Evolutionary conservation across 2,329 filamentous ascomycete genomes (phyloP).

Genomic region (Colletotrichum sublineola): DNA sequence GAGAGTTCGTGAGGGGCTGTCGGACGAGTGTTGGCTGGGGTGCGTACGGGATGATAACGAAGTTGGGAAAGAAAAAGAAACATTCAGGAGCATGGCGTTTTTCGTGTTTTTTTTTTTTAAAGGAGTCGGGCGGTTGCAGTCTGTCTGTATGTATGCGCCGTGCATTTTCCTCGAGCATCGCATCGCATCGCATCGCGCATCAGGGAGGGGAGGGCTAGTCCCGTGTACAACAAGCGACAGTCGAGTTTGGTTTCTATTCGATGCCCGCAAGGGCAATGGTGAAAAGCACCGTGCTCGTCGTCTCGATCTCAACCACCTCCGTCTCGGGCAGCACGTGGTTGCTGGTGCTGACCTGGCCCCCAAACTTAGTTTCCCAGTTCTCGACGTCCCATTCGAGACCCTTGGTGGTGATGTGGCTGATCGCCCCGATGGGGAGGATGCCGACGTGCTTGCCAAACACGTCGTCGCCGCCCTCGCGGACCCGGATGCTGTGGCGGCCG

Average conservation of each 20-base stretch:
- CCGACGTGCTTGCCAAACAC: constrained; percentile 85
- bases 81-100: constrained; percentile 36
- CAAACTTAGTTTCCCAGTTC: constrained; percentile 83
- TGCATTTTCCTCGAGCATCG: constrained; percentile 16
- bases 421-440: constrained; percentile 86
- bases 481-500: constrained; percentile 76
- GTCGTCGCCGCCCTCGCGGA: constrained; percentile 64
- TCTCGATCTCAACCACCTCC: constrained; percentile 72
- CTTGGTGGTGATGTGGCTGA: constrained; percentile 80
- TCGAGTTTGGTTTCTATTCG: constrained; percentile 41
- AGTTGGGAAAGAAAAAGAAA: not conserved
- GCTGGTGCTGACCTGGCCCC: constrained; percentile 81
- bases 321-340: constrained; percentile 77
- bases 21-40: not conserved
- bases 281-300: constrained; percentile 77
- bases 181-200: not conserved
- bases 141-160: constrained; percentile 12
- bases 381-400: constrained; percentile 93
- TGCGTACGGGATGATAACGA: not conserved
- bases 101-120: not conserved
- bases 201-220: not conserved
- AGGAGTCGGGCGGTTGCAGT: constrained; percentile 21
- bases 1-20: not conserved
- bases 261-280: constrained; percentile 72
- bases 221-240: constrained; percentile 35